phyloP scores from a whole-genome alignment of 2,329 filamentous ascomycete species.

The Epichloe elymi region DNA sequence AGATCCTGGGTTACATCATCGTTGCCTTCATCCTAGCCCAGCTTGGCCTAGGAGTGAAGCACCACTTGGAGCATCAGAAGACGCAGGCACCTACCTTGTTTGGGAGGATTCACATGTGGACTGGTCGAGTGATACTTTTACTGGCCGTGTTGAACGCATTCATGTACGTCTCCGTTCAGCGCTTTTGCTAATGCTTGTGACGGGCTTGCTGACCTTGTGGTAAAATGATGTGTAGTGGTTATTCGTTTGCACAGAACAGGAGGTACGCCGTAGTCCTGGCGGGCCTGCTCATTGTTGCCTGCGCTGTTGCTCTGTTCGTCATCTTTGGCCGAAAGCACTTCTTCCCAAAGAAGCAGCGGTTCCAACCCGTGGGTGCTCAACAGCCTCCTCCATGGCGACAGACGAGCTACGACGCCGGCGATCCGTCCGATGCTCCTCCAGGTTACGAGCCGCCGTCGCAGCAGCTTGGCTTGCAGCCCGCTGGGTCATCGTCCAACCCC shows the following conservation, averaged over 20 bases:
- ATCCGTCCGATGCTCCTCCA: constrained; percentile 18
- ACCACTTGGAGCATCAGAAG: constrained; percentile 40
- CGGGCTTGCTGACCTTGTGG: constrained; percentile 2
- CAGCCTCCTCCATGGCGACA: constrained; percentile 19
- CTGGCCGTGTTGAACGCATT: constrained; percentile 44
- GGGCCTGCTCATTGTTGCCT: constrained; percentile 30
- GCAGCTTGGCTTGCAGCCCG: constrained; percentile 16
- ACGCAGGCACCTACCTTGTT: constrained; percentile 36
- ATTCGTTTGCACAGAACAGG: constrained; percentile 40
- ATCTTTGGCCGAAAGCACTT: constrained; percentile 18
- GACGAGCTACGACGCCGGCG: constrained; percentile 10
- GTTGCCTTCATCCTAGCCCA: constrained; percentile 38
- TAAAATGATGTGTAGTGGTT: constrained; percentile 29
- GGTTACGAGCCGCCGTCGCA: constrained; percentile 21
- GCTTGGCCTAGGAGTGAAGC: constrained; percentile 39
- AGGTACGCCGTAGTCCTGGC: constrained; percentile 34
- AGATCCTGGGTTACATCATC: constrained; percentile 44
- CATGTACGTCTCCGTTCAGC: constrained; percentile 27
- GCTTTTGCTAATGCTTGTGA: background rate
- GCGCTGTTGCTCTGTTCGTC: constrained; percentile 24
- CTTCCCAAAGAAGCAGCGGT: constrained; percentile 10
- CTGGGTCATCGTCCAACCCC: constrained; percentile 13
- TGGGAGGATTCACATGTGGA: constrained; percentile 41
- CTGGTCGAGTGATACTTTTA: constrained; percentile 39
- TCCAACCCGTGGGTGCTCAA: constrained; percentile 10